Base-by-base conservation (phyloP, 2,329 filamentous ascomycete genomes). In the Ophiostoma himal-ulmi region DNA sequence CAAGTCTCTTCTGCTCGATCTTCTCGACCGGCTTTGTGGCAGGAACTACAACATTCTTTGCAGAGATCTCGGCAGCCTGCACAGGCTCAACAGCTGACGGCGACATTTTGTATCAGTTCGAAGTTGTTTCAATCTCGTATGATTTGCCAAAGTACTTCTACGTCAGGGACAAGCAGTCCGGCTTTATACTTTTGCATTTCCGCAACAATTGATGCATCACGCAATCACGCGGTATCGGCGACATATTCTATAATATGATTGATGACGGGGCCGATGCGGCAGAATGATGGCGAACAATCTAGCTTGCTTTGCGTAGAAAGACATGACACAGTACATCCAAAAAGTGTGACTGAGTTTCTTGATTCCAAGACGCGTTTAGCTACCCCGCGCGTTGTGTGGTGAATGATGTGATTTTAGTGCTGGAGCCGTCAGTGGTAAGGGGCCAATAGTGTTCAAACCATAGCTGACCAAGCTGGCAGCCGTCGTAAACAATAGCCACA, bases 321-420 rank as follows among this genome's bases (percentile, higher is more conserved):
- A 57, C 52, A 57, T 57, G 52, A 57, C 52, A 57, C 22, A 26
- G 52, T 57, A 26, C 48, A 54, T 13, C 39, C 39, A 54, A 6
- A n/a, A 54, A 20, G n/a, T n/a, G 5, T 54, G 20, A 11, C 20
- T 54, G 41, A 5, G 41, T 14, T 13, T 11, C 13, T 17, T 20
- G 44, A 17, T 6, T 20, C 2, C 20, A 11, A 6, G 44, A 26
- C n/a, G 52, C 52, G 52, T 57, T n/a, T 57, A 17, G 22, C n/a
- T 26, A 57, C n/a, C n/a, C 52, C 10, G 48, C 20, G 20, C 48
- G 20, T 54, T 8, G 48, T 8, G n/a, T 10, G n/a, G 52, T 11
- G n/a, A 22, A 57, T 57, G 52, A 26, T 57, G 52, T 57, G 14
- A 57, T 57, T 26, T 57, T 57, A 57, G 52, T 57, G 52, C n/a